These are phyloP conservation scores for Hypoxylon trugodes DNA, from an alignment of 495 filamentous ascomycete genomes.

Conservation along the genomic window DNA sequence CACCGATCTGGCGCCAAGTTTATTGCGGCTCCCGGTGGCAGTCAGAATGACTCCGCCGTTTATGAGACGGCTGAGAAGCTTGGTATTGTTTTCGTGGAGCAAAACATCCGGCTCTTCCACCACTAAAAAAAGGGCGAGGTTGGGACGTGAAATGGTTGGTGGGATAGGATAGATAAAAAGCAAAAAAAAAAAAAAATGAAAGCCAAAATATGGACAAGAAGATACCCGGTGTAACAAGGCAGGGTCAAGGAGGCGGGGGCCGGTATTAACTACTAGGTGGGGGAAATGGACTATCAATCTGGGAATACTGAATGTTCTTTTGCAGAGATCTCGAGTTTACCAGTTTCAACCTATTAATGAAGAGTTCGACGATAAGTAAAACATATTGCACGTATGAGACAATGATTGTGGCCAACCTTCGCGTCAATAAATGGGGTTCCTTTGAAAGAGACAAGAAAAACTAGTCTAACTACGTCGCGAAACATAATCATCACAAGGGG, in stretches of 20 bases:
- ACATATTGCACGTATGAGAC: neutral
- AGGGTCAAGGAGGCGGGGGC: no score
- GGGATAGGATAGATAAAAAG: constrained; percentile 21
- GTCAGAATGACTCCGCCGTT: constrained; percentile 89
- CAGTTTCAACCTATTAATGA: constrained; percentile 7
- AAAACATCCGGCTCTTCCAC: constrained; percentile 87
- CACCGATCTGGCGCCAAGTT: constrained; percentile 91
- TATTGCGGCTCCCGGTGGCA: constrained; percentile 90
- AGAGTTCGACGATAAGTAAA: neutral
- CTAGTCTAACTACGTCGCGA: neutral
- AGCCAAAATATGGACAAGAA: constrained; percentile 8
- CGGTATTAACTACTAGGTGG: no score
- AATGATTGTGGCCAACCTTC: neutral
- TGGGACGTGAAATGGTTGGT: neutral
- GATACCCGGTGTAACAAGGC: constrained; percentile 22
- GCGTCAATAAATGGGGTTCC: neutral
- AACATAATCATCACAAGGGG: neutral
- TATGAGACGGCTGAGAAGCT: constrained; percentile 93
- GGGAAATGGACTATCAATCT: constrained; percentile 7
- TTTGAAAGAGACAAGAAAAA: neutral
- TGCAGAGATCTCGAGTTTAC: constrained; percentile 1
- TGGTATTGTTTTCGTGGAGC: constrained; percentile 90
- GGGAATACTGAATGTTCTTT: neutral
- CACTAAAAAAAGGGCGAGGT: constrained; percentile 65
- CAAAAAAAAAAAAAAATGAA: constrained; percentile 1